Percentiles rank a stretch among this genome's conserved stretches.
These are phyloP conservation scores for Bertia moriformis DNA, from an alignment of 2,329 filamentous ascomycete genomes.

Conservation along the genomic window DNA sequence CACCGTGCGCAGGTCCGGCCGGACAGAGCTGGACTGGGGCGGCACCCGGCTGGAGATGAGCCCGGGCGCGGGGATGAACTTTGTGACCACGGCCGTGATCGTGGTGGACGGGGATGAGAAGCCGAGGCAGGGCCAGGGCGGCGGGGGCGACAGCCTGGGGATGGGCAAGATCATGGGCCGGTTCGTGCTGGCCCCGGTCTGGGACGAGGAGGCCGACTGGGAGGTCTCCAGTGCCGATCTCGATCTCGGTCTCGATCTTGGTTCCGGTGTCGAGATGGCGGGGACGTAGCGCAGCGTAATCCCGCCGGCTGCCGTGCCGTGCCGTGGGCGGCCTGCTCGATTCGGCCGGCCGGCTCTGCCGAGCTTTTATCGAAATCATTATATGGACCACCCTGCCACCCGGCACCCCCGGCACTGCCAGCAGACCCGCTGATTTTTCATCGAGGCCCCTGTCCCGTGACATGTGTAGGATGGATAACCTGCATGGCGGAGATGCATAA, in stretches of 20 bases:
- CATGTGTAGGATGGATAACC: no score
- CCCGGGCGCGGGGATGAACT: constrained; percentile 35
- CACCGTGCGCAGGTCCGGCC: constrained; percentile 44
- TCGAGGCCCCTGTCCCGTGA: no score
- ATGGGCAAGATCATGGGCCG: constrained; percentile 51
- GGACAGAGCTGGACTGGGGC: constrained; percentile 48
- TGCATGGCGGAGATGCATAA: no score
- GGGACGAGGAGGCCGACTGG: constrained; percentile 43
- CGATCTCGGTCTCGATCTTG: no score
- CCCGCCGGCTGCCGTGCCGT: no score
- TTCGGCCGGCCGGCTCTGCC: no score
- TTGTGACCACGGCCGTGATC: constrained; percentile 42
- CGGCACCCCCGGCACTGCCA: no score
- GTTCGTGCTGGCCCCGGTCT: constrained; percentile 43
- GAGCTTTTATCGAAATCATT: no score
- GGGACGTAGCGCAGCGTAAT: background rate
- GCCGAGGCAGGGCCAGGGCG: constrained; percentile 18
- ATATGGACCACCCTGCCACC: no score
- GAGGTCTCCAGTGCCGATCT: constrained; percentile 22
- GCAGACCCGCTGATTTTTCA: no score
- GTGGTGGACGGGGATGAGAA: constrained; percentile 42
- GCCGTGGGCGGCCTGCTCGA: no score
- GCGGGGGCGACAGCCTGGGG: constrained; percentile 35
- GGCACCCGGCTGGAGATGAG: constrained; percentile 36
- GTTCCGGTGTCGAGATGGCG: background rate